phyloP scores from a whole-genome alignment of 169 alveolate species.

The Plasmodium sp. region DNA sequence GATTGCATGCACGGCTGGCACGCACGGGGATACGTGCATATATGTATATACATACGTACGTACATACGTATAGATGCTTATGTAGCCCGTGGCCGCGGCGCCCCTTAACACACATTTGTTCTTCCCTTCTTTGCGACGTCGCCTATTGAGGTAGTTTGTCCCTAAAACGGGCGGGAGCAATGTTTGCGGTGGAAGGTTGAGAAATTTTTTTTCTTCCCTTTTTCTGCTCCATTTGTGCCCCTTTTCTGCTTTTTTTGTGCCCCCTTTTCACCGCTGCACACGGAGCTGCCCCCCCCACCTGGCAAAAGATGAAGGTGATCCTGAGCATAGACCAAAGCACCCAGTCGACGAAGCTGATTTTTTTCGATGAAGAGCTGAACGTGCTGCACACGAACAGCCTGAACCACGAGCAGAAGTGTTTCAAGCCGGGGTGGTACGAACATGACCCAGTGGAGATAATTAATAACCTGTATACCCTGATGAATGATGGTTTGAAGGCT shows the following conservation, averaged over 20 bases:
- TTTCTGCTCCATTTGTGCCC: neutral
- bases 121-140: neutral
- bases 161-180: neutral
- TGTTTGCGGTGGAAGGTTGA: neutral
- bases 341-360: constrained; percentile 88
- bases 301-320: constrained; percentile 72
- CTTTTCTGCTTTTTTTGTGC: neutral
- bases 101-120: neutral
- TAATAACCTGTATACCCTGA: constrained; percentile 78
- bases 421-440: constrained; percentile 89
- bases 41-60: too few relatives aligned
- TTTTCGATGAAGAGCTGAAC: constrained; percentile 80
- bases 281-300: neutral
- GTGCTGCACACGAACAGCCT: constrained; percentile 70
- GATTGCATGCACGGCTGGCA: neutral
- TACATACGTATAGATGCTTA: neutral
- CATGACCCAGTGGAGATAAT: constrained; percentile 88
- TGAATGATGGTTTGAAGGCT: constrained; percentile 79
- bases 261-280: neutral
- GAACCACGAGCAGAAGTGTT: constrained; percentile 84
- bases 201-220: neutral
- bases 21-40: neutral
- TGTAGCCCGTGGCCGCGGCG: neutral
- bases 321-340: constrained; percentile 90
- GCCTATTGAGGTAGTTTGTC: neutral